Evolutionary conservation across 2,329 filamentous ascomycete genomes (phyloP).

Genomic region (Orbilia oligospora): DNA sequence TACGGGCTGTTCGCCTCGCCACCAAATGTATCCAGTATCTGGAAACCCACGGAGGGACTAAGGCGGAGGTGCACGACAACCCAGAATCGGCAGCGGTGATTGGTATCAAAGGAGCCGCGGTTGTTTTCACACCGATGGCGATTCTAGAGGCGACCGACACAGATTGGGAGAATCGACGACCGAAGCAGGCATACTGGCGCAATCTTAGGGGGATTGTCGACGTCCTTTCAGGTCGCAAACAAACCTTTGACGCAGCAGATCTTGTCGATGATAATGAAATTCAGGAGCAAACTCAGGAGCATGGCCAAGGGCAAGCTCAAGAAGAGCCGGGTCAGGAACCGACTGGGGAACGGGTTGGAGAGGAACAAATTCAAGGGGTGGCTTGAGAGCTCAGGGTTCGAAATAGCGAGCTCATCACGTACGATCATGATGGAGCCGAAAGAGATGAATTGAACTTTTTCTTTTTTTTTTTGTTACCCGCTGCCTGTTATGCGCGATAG

Average conservation of each 20-base stretch:
- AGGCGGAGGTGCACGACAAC: slow-evolving; percentile 77
- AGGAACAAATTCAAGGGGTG: neutral
- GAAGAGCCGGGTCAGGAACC: neutral
- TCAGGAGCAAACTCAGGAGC: slow-evolving; percentile 69
- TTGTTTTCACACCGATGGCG: slow-evolving; percentile 88
- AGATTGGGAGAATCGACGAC: slow-evolving; percentile 91
- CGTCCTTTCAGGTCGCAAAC: slow-evolving; percentile 79
- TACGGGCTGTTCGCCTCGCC: slow-evolving; percentile 88
- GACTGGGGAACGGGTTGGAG: neutral
- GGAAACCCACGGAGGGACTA: slow-evolving; percentile 80
- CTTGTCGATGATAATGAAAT: slow-evolving; percentile 71
- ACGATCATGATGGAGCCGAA: no score
- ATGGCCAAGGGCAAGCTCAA: neutral
- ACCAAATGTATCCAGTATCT: slow-evolving; percentile 96
- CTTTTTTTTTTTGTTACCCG: no score
- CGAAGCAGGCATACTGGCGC: slow-evolving; percentile 88
- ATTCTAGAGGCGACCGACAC: slow-evolving; percentile 86
- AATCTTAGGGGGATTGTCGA: slow-evolving; percentile 85
- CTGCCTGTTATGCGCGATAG: no score
- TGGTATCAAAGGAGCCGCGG: slow-evolving; percentile 89
- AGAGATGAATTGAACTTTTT: no score
- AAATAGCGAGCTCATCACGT: neutral
- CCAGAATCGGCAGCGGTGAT: slow-evolving; percentile 84
- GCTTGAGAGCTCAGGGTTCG: neutral
- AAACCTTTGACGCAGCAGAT: slow-evolving; percentile 27